phyloP scores from a whole-genome alignment of 2,329 filamentous ascomycete species.

The Xylariaceae sp. region DNA sequence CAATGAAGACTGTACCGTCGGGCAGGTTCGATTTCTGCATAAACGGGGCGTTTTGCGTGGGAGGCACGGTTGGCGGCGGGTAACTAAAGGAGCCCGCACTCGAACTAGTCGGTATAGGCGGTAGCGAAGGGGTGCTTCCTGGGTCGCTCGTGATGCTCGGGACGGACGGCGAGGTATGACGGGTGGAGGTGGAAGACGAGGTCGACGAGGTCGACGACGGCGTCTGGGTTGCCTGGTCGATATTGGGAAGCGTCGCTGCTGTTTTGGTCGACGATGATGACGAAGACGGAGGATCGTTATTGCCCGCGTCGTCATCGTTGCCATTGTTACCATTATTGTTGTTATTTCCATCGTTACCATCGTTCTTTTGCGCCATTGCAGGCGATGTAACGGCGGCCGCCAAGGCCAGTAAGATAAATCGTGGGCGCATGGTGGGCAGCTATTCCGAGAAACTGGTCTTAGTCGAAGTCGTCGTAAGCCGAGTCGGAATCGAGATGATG shows the following conservation, averaged over 20 bases:
- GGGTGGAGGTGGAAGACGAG: constrained; percentile 13
- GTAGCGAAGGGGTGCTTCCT: constrained; percentile 32
- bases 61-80: constrained; percentile 71
- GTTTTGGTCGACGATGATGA: constrained; percentile 5
- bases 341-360: background rate
- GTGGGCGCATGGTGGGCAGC: constrained; percentile 26
- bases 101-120: constrained; percentile 38
- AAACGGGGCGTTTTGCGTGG: constrained; percentile 78
- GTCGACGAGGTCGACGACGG: constrained; percentile 15
- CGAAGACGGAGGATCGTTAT: no score
- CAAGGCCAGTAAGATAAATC: constrained; percentile 24
- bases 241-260: constrained; percentile 12
- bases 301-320: background rate
- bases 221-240: constrained; percentile 16
- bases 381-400: constrained; percentile 23
- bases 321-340: no score
- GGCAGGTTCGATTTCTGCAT: constrained; percentile 84
- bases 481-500: background rate
- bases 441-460: constrained; percentile 7
- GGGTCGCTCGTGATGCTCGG: constrained; percentile 14
- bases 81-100: constrained; percentile 53
- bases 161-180: constrained; percentile 1
- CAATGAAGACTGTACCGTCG: constrained; percentile 94
- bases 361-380: constrained; percentile 24
- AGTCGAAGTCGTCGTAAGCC: constrained; percentile 1